Percentiles rank a stretch among this genome's conserved stretches.
These are phyloP conservation scores for Stevia rebaudiana DNA, from an alignment of 140 eudicot genomes.

Conservation along the genomic window DNA sequence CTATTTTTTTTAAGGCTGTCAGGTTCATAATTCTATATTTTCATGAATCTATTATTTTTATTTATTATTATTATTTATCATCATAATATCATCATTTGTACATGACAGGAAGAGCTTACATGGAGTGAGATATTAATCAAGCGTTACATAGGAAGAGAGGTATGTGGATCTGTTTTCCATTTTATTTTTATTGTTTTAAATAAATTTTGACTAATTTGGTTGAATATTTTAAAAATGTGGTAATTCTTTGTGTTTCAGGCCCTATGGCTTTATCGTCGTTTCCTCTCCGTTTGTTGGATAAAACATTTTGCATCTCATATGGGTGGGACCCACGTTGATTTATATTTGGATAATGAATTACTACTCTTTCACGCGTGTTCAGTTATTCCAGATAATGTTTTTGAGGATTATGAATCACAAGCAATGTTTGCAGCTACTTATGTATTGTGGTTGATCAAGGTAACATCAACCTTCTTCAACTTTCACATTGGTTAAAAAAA, in stretches of 20 bases:
- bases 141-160: slow-evolving; percentile 83
- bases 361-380: slow-evolving; percentile 49
- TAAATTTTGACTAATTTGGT: not conserved
- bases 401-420: slow-evolving; percentile 72
- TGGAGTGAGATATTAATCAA: slow-evolving; percentile 60
- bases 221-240: not conserved
- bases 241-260: slow-evolving; percentile 41
- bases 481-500: not conserved
- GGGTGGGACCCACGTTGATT: slow-evolving; percentile 16
- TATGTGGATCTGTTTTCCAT: slow-evolving; percentile 14
- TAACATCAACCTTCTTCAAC: slow-evolving; percentile 10
- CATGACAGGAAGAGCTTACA: slow-evolving; percentile 62
- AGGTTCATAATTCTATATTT: not conserved
- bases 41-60: not conserved
- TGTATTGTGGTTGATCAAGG: slow-evolving; percentile 68
- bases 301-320: slow-evolving; percentile 36
- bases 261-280: slow-evolving; percentile 89
- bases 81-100: not conserved
- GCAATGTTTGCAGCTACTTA: slow-evolving; percentile 64
- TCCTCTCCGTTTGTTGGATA: slow-evolving; percentile 68
- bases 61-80: not conserved
- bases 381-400: slow-evolving; percentile 42
- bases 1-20: not conserved
- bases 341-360: slow-evolving; percentile 50
- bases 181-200: not conserved